Base-by-base conservation (phyloP, 805 yeast genomes). In the Spathaspora girioi region DNA sequence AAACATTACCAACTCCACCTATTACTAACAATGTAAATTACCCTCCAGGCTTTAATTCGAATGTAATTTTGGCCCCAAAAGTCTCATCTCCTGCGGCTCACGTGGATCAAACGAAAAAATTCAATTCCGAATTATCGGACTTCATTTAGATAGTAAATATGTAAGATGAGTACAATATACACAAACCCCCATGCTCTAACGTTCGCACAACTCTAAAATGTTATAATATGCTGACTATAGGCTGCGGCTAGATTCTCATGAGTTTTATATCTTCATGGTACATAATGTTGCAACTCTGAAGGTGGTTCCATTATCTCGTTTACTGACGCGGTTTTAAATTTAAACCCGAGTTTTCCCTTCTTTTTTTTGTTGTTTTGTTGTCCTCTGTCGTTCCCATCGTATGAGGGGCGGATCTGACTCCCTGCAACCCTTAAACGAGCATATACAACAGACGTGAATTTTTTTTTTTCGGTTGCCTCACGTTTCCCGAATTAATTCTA, bases 41-140 rank as follows among this genome's bases (percentile, higher is more conserved):
- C 38, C 75, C 75, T 1, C 75, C 75, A 0, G 75, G 75, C 1
- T 69, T 66, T 49, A 55, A 62, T 44, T 55, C 68, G 5, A 52
- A 56, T 35, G 43, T 62, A 55, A 62, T 66, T 9, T 56, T 68
- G 44, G 60, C 69, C 72, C 73, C 2, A 56, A 58, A 23, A 14
- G 26, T 23, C 6, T 23, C 45, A 35, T 14, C 42, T n/a, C n/a
- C n/a, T 27, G 40, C 15, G 17, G 12, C 19, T 3, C 17, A 18
- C 8, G 20, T 5, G 18, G 11, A 17, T 14, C 40, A 50, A 14
- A 12, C 18, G 11, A 18, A 48, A 17, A 35, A 42, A 40, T 27
- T 41, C 40, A 19, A 15, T 47, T 47, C 50, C 44, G 61, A 56
- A 44, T 46, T 57, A 43, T 44, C 52, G 29, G 55, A 57, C 50